Conservation (phyloP, 805 yeast species). For the Isabelozyma rhagii region DNA sequence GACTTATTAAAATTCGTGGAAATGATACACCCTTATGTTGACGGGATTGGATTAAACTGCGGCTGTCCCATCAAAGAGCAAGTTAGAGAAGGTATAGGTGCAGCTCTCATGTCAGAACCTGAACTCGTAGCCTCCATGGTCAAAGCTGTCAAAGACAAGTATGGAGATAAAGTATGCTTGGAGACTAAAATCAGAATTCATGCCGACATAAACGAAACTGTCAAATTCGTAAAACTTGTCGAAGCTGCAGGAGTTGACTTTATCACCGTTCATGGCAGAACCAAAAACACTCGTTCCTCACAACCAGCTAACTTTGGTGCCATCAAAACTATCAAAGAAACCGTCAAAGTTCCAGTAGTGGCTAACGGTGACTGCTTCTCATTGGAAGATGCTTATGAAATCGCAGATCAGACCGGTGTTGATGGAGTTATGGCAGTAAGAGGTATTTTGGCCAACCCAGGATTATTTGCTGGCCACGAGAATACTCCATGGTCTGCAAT, state of each 20-base stretch:
- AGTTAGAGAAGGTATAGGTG: constrained; percentile 93
- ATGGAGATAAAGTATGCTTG: constrained; percentile 67
- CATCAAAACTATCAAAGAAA: constrained; percentile 58
- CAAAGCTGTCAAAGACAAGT: constrained; percentile 69
- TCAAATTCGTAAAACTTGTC: constrained; percentile 65
- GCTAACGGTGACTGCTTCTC: constrained; percentile 95
- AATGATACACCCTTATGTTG: constrained; percentile 86
- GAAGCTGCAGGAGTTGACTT: constrained; percentile 90
- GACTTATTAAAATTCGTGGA: constrained; percentile 82
- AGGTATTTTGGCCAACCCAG: constrained; percentile 84
- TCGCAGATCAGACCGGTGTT: constrained; percentile 65
- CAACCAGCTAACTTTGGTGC: constrained; percentile 83
- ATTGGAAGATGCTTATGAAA: constrained; percentile 58
- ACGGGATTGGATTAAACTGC: constrained; percentile 92
- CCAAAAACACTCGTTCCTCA: constrained; percentile 79
- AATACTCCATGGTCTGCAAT: constrained; percentile 89
- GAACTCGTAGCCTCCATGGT: constrained; percentile 84
- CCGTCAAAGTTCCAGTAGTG: constrained; percentile 73
- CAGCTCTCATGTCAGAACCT: constrained; percentile 85
- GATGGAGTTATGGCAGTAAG: constrained; percentile 97
- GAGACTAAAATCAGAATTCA: constrained; percentile 94
- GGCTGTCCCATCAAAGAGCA: constrained; percentile 98
- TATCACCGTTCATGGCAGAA: constrained; percentile 92
- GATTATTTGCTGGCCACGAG: constrained; percentile 70
- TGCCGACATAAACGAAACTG: constrained; percentile 67